Evolutionary conservation across 2,329 filamentous ascomycete species (phyloP).

Genomic region (Leptographium radiaticola): DNA sequence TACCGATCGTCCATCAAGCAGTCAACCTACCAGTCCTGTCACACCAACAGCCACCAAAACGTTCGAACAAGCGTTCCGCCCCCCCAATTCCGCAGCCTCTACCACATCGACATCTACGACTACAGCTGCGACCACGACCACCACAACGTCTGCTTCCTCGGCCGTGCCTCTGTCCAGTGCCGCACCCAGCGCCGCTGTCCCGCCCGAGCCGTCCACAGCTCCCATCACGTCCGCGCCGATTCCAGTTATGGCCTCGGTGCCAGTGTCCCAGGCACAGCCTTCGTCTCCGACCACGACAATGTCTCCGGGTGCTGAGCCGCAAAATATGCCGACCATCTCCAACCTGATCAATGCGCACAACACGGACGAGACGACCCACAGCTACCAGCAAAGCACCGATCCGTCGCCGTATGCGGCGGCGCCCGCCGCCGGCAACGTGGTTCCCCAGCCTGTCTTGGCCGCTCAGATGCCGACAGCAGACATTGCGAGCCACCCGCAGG

Average conservation of each 20-base stretch:
- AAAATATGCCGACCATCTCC: conserved; percentile 69
- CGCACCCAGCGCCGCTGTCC: neutral
- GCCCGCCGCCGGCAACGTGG: conserved; percentile 7
- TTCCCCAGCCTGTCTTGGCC: neutral
- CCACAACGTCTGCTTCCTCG: conserved; percentile 6
- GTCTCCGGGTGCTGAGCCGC: conserved; percentile 36
- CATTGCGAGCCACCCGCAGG: conserved; percentile 8
- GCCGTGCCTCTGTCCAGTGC: conserved; percentile 9
- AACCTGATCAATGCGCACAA: conserved; percentile 63
- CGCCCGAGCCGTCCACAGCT: conserved; percentile 22
- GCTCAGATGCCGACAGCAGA: neutral
- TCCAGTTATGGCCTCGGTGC: conserved; percentile 20
- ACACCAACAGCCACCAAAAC: conserved; percentile 43
- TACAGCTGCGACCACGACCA: conserved; percentile 12
- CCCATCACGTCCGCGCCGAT: conserved; percentile 9
- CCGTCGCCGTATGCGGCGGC: conserved; percentile 10
- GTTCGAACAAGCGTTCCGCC: conserved; percentile 31
- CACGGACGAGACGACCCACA: conserved; percentile 26
- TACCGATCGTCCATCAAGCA: conserved; percentile 53
- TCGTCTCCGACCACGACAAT: conserved; percentile 17
- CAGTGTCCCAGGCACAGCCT: conserved; percentile 17
- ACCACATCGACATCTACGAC: conserved; percentile 5
- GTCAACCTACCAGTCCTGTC: conserved; percentile 50
- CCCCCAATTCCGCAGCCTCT: conserved; percentile 13
- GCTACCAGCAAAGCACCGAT: conserved; percentile 13